These are phyloP conservation scores for Talaromyces islandicus DNA, from an alignment of 2,329 filamentous ascomycete genomes.

Conservation along the genomic window DNA sequence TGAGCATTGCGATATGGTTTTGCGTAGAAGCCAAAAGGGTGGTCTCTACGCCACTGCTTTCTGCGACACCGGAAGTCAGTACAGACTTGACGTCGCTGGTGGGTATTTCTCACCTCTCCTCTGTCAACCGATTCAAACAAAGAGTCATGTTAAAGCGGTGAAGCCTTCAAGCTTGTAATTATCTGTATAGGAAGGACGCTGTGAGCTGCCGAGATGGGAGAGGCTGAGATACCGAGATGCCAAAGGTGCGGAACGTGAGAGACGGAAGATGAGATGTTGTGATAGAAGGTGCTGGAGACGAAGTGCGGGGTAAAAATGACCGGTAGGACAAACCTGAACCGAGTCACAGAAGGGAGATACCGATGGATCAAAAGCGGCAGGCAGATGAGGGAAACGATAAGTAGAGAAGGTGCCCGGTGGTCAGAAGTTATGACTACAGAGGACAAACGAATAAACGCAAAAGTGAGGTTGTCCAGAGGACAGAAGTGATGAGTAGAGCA, in stretches of 20 bases:
- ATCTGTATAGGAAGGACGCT: not conserved
- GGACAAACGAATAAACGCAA: not conserved
- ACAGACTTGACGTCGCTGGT: not conserved
- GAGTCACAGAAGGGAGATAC: not conserved
- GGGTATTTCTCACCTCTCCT: slow-evolving; percentile 6
- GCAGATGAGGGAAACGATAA: not conserved
- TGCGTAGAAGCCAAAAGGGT: slow-evolving; percentile 96
- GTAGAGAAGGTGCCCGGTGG: not conserved
- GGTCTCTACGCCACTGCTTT: slow-evolving; percentile 94
- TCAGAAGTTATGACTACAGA: not conserved
- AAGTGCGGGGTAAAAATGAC: not conserved
- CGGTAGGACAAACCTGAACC: not conserved
- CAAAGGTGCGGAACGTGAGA: not conserved
- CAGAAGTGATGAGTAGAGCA: not conserved
- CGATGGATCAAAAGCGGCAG: not conserved
- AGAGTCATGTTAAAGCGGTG: slow-evolving; percentile 6
- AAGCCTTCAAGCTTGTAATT: not conserved
- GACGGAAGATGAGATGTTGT: not conserved
- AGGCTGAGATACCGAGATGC: not conserved
- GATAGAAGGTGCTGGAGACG: not conserved
- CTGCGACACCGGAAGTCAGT: slow-evolving; percentile 41
- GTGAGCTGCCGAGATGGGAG: not conserved
- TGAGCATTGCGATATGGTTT: slow-evolving; percentile 74
- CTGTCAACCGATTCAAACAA: slow-evolving; percentile 9
- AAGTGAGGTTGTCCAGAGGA: not conserved